Conservation (phyloP, 495 filamentous ascomycete species). For the Haplographium delicatum region DNA sequence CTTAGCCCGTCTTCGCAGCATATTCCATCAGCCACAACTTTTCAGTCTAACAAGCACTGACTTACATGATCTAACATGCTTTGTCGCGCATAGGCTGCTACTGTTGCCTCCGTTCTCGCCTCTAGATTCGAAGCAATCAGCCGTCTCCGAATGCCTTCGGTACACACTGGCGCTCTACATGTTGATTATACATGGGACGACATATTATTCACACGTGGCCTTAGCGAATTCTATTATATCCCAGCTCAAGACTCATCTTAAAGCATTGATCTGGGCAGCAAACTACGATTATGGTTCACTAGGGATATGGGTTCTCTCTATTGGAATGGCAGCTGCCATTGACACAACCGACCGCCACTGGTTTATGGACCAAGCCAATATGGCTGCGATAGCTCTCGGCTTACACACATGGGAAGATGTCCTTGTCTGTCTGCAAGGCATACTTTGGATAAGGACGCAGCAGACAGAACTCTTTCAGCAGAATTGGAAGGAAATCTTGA, state of each 20-base stretch:
- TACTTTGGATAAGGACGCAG: constrained; percentile 33
- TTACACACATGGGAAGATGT: constrained; percentile 27
- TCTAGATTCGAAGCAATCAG: constrained; percentile 10
- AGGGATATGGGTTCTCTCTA: constrained; percentile 34
- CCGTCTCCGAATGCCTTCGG: constrained; percentile 39
- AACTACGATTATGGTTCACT: constrained; percentile 20
- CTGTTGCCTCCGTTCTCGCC: constrained; percentile 20
- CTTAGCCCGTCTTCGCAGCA: constrained; percentile 35
- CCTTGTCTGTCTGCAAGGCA: constrained; percentile 23
- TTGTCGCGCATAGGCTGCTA: constrained; percentile 42
- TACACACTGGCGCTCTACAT: constrained; percentile 42
- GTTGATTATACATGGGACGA: constrained; percentile 45
- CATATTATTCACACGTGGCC: constrained; percentile 44
- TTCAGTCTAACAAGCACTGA: constrained; percentile 23
- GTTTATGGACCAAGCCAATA: constrained; percentile 21
- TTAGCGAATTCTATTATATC: constrained; percentile 32
- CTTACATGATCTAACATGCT: constrained; percentile 47
- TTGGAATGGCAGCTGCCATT: constrained; percentile 36
- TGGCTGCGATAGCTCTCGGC: constrained; percentile 15
- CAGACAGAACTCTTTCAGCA: not conserved
- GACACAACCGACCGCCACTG: constrained; percentile 28
- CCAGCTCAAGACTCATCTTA: constrained; percentile 28
- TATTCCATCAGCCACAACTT: constrained; percentile 29
- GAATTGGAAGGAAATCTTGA: not conserved
- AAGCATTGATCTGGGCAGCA: constrained; percentile 18